A percentile compares a stretch with the other conserved stretches of the same genome.
Conservation (phyloP, 2,329 filamentous ascomycete genomes). For the Hirsutella rhossiliensis region DNA sequence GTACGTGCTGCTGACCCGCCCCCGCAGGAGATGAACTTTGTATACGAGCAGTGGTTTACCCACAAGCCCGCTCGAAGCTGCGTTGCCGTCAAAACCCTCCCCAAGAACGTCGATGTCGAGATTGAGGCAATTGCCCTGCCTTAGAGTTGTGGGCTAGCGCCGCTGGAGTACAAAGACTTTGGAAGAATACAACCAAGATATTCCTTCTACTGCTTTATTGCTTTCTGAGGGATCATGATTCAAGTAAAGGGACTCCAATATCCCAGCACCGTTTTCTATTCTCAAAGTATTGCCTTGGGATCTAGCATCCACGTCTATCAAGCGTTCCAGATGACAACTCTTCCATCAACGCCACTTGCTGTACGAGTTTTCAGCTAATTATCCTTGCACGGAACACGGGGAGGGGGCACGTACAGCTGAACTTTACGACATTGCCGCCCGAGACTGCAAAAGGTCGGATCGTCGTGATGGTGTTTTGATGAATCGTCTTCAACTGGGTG, state of each 20-base stretch:
- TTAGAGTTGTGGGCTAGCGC: conserved; percentile 18
- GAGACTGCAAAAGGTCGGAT: conserved; percentile 63
- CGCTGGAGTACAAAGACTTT: no score
- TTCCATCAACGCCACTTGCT: conserved; percentile 76
- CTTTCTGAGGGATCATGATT: no score
- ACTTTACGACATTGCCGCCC: conserved; percentile 57
- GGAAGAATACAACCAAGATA: no score
- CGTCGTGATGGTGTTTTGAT: conserved; percentile 92
- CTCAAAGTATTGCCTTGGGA: background rate
- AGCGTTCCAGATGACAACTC: conserved; percentile 65
- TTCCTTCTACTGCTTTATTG: no score
- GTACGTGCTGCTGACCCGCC: background rate
- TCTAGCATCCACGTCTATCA: conserved; percentile 19
- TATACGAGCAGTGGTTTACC: conserved; percentile 72
- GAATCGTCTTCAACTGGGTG: conserved; percentile 86
- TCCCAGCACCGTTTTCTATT: no score
- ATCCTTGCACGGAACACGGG: background rate
- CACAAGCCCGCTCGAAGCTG: conserved; percentile 84
- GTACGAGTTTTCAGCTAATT: conserved; percentile 13
- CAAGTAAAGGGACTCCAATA: no score
- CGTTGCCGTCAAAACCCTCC: conserved; percentile 80
- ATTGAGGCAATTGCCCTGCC: conserved; percentile 78
- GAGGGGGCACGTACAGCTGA: conserved; percentile 74
- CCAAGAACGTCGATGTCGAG: conserved; percentile 77
- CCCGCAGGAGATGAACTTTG: conserved; percentile 61